Evolutionary conservation across 441 rosid species (phyloP), one percentile per base, ranked within the genome.

Genomic region (Aquilaria agallochum): DNA sequence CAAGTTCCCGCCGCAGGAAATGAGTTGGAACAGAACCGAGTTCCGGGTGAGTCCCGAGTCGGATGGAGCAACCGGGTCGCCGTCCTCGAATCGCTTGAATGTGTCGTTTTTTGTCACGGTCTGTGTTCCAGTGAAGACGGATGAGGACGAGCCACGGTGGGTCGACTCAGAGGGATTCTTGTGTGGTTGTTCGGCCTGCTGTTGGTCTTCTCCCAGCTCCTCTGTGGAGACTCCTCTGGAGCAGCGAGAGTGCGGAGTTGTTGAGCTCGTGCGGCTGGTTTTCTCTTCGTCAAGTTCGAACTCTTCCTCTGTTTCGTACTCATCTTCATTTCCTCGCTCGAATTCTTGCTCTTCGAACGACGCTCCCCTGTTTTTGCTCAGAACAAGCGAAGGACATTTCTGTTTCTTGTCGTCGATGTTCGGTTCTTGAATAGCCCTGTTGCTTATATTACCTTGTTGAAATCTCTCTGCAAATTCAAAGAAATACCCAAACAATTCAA

Each of bases 241-340:
- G 69, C 84, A 85, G 56, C 82, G 93, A 68, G 97, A 92, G 31
- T 78, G 88, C 0, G 97, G 89, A 1, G 98, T 88, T 9, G 96
- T 87, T 56, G 97, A 90, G 68, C 88, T 81, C 9, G 96, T 85
- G 68, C 78, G 83, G 72, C 85, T 83, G n/a, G 85, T 78, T 69
- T 92, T 86, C 77, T 83, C 92, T 58, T 89, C 95, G 31, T 81
- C 84, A 32, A 74, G 53, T 2, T 72, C 77, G 36, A 48, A 65
- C 47, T 56, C 75, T 30, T 74, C 80, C 51, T 72, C 76, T 30
- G 63, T 63, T 36, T 60, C 68, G 5, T 72, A 78, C 34, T 65
- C 80, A 2, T 70, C 76, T 40, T 68, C 72, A 20, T 20, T 20
- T 20, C 27, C 27, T 20, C 27, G 27, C 5, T 72, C 73, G 20